A percentile compares a stretch with the other conserved stretches of the same genome.
phyloP scores from a whole-genome alignment of 176 grass and related monocot species.

The Avena insularis region DNA sequence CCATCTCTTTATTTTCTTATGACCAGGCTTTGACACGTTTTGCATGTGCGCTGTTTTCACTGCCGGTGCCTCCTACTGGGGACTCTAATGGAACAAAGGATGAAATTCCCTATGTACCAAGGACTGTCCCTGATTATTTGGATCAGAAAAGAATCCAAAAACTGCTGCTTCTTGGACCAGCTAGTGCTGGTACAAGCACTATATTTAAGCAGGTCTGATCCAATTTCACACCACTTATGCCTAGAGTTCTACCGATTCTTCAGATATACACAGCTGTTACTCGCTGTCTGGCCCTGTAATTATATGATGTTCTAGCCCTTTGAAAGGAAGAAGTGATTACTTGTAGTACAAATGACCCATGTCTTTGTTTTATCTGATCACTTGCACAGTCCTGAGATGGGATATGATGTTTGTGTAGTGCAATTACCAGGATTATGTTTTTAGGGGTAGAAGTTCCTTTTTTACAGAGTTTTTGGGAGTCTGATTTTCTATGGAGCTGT shows the following conservation, averaged over 20 bases:
- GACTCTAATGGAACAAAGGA: slow-evolving; percentile 62
- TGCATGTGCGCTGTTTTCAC: slow-evolving; percentile 77
- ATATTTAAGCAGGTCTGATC: slow-evolving; percentile 88
- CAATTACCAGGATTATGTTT: background rate
- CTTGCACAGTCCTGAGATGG: background rate
- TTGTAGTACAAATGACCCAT: background rate
- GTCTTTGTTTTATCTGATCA: too few relatives aligned
- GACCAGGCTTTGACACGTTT: slow-evolving; percentile 74
- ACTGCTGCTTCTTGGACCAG: slow-evolving; percentile 77
- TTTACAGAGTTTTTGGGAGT: background rate
- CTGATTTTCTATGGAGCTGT: background rate
- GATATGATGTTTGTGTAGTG: background rate
- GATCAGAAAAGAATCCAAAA: slow-evolving; percentile 96
- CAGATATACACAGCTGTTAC: background rate
- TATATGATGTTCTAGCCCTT: background rate
- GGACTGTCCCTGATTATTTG: slow-evolving; percentile 77
- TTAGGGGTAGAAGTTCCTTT: slow-evolving; percentile 2
- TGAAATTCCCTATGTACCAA: slow-evolving; percentile 65
- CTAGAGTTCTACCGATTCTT: slow-evolving; percentile 15
- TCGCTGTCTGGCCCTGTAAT: background rate
- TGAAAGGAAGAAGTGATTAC: background rate
- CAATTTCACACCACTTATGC: slow-evolving; percentile 21
- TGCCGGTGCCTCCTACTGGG: slow-evolving; percentile 80
- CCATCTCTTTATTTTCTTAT: background rate
- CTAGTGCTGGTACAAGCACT: slow-evolving; percentile 89